Conservation (phyloP, 1,284 basidiomycete species). For the Ustilago loliicola region DNA sequence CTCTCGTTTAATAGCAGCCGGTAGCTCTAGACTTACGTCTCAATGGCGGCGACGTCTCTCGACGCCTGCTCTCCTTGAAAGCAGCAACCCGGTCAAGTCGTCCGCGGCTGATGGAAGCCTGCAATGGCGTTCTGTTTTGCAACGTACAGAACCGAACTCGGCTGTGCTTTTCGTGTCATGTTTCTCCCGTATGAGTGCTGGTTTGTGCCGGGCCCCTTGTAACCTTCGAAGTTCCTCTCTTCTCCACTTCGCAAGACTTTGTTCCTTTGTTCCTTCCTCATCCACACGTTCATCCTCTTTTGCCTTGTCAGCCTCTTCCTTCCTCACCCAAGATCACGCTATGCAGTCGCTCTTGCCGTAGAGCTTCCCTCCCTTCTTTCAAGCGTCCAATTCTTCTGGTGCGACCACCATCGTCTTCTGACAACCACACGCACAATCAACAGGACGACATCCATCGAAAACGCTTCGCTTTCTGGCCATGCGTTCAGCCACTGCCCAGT, state of each 20-base stretch:
- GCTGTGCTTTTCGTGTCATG: neutral
- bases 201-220: neutral
- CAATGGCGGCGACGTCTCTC: neutral
- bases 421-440: neutral
- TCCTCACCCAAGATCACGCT: neutral
- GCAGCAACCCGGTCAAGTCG: neutral
- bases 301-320: neutral
- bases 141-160: constrained; percentile 1
- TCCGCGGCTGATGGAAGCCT: neutral
- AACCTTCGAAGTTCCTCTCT: neutral
- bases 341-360: neutral
- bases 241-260: neutral
- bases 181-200: neutral
- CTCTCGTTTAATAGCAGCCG: no score
- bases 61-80: neutral
- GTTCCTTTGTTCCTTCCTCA: neutral
- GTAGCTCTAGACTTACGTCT: no score
- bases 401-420: constrained; percentile 9
- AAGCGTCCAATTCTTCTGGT: neutral
- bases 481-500: constrained; percentile 7
- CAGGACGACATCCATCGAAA: neutral
- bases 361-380: neutral
- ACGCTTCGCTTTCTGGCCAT: constrained; percentile 10
- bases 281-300: neutral
- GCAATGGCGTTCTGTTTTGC: neutral